Evolutionary conservation across 1,284 basidiomycete species (phyloP).

Genomic region (Ganoderma resinaceum): DNA sequence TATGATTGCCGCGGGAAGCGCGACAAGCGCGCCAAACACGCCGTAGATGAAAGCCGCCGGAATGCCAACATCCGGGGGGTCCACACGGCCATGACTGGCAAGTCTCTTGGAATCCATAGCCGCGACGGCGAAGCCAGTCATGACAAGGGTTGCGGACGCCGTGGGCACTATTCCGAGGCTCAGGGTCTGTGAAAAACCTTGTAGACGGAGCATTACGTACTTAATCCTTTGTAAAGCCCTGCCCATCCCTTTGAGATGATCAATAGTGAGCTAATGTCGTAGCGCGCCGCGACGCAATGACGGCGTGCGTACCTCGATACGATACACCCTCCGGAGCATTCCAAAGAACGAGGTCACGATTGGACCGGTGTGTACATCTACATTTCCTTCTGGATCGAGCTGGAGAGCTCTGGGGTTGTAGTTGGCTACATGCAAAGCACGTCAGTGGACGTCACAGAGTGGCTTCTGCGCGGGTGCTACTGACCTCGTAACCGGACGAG

Average conservation of each 20-base stretch:
- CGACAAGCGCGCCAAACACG: constrained; percentile 73
- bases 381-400: constrained; percentile 78
- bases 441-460: constrained; percentile 4
- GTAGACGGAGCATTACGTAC: constrained; percentile 51
- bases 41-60: constrained; percentile 70
- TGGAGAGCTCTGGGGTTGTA: constrained; percentile 86
- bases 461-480: neutral
- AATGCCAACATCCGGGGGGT: constrained; percentile 72
- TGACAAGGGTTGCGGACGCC: constrained; percentile 63
- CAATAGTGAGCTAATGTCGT: neutral
- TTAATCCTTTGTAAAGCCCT: constrained; percentile 87
- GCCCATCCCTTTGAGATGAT: constrained; percentile 62
- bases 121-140: constrained; percentile 63
- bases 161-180: constrained; percentile 66
- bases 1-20: constrained; percentile 81
- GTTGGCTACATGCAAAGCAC: constrained; percentile 53
- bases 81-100: constrained; percentile 69
- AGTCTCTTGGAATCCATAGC: constrained; percentile 62
- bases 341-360: constrained; percentile 67
- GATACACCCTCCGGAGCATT: constrained; percentile 79
- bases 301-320: constrained; percentile 66
- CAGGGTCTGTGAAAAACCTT: neutral
- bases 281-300: neutral
- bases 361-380: constrained; percentile 78
- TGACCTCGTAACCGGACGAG: constrained; percentile 68